A percentile compares a stretch with the other conserved stretches of the same genome.
Evolutionary conservation across 2,329 filamentous ascomycete species (phyloP).

Genomic region (Penicillium sp.): DNA sequence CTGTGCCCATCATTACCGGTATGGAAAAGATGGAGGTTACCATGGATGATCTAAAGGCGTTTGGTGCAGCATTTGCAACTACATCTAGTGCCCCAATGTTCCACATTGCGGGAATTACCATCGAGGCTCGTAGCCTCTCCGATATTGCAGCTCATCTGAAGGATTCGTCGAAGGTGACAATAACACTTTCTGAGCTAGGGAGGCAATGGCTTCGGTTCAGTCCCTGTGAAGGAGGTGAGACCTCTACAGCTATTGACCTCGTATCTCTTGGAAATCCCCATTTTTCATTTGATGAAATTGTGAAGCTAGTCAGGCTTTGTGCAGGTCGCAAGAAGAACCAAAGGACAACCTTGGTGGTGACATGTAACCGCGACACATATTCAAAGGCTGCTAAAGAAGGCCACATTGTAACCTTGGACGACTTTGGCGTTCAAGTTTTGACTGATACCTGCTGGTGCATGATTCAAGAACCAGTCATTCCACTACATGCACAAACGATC

Average conservation of each 20-base stretch:
- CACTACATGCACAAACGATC: constrained; percentile 26
- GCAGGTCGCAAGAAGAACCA: constrained; percentile 22
- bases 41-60: constrained; percentile 42
- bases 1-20: constrained; percentile 39
- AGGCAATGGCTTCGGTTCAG: constrained; percentile 21
- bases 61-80: constrained; percentile 47
- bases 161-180: not conserved
- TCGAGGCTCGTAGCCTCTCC: constrained; percentile 30
- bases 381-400: constrained; percentile 27
- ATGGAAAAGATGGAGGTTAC: constrained; percentile 26
- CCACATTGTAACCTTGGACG: constrained; percentile 28
- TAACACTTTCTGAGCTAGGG: constrained; percentile 6
- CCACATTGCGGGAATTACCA: constrained; percentile 43
- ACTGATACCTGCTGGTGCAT: constrained; percentile 53
- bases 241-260: constrained; percentile 29
- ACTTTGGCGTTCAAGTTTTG: constrained; percentile 41
- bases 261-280: constrained; percentile 49
- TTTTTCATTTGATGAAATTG: constrained; percentile 42
- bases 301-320: constrained; percentile 31
- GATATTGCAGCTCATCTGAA: constrained; percentile 6
- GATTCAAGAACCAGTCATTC: constrained; percentile 43
- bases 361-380: constrained; percentile 21
- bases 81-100: constrained; percentile 46
- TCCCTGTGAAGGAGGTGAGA: constrained; percentile 6
- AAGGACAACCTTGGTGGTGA: constrained; percentile 16